A percentile compares a stretch with the other conserved stretches of the same genome.
Evolutionary conservation across 495 filamentous ascomycete species (phyloP).

Genomic region (Tuber umbilicatum): DNA sequence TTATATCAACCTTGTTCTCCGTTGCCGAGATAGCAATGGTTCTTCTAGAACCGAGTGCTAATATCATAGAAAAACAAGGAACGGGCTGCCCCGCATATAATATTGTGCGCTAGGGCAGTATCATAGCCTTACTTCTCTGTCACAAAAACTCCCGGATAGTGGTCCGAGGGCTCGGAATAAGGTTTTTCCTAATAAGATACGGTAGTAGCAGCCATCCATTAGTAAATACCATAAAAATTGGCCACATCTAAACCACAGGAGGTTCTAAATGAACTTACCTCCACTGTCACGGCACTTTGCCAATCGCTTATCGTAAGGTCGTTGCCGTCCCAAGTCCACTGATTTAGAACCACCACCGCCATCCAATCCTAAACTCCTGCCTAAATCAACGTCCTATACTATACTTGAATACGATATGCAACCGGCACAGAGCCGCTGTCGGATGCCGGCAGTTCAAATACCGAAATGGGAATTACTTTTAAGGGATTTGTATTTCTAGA

Average conservation of each 20-base stretch:
- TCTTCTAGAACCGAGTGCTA: background rate
- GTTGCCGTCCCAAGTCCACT: background rate
- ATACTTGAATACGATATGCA: background rate
- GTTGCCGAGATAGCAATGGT: background rate
- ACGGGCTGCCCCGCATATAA: background rate
- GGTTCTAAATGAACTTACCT: background rate
- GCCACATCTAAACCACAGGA: background rate
- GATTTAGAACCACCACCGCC: background rate
- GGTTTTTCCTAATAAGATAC: background rate
- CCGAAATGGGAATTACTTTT: background rate
- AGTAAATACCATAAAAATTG: background rate
- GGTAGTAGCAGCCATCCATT: background rate
- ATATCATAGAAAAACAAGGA: background rate
- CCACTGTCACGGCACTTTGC: background rate
- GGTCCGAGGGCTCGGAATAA: background rate
- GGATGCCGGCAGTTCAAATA: background rate
- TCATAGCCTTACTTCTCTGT: background rate
- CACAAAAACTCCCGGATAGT: background rate
- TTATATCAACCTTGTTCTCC: background rate
- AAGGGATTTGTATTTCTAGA: background rate
- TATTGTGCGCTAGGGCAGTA: background rate
- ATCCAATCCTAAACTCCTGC: background rate
- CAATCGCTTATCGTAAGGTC: background rate
- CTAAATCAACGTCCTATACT: background rate
- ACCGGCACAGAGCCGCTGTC: background rate